Evolutionary conservation across 2,329 filamentous ascomycete species (phyloP).

Genomic region (Capronia coronata): DNA sequence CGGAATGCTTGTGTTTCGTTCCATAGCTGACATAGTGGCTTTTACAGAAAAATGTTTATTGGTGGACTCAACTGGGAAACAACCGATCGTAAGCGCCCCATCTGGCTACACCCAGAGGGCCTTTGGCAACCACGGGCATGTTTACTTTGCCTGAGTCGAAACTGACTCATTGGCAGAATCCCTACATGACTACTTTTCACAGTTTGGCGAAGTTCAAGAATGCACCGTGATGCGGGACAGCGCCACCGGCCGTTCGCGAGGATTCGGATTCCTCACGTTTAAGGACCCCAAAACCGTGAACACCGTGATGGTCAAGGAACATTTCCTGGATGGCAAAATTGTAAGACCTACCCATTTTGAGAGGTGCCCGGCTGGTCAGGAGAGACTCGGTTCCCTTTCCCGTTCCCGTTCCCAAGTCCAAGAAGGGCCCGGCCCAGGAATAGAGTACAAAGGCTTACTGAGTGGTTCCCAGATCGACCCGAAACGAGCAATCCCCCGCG

Average conservation of each 20-base stretch:
- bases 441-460: conserved; percentile 28
- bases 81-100: conserved; percentile 72
- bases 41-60: conserved; percentile 95
- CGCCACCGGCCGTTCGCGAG: conserved; percentile 83
- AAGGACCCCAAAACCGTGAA: conserved; percentile 97
- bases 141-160: background rate
- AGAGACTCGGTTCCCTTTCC: conserved; percentile 19
- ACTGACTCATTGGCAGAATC: conserved; percentile 59
- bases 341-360: conserved; percentile 50
- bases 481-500: conserved; percentile 91
- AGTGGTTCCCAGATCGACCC: conserved; percentile 70
- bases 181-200: conserved; percentile 90
- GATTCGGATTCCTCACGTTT: conserved; percentile 96
- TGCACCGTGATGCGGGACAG: conserved; percentile 99
- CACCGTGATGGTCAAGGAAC: conserved; percentile 99
- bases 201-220: conserved; percentile 94
- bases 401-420: background rate
- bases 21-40: conserved; percentile 32
- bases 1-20: background rate
- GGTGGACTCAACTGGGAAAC: conserved; percentile 98
- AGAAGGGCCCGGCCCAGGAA: background rate
- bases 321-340: conserved; percentile 96
- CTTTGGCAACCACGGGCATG: background rate
- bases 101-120: background rate
- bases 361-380: conserved; percentile 26